Base-by-base conservation (phyloP, 108 stramenopile genomes). In the Chaetoceros muelleri region DNA sequence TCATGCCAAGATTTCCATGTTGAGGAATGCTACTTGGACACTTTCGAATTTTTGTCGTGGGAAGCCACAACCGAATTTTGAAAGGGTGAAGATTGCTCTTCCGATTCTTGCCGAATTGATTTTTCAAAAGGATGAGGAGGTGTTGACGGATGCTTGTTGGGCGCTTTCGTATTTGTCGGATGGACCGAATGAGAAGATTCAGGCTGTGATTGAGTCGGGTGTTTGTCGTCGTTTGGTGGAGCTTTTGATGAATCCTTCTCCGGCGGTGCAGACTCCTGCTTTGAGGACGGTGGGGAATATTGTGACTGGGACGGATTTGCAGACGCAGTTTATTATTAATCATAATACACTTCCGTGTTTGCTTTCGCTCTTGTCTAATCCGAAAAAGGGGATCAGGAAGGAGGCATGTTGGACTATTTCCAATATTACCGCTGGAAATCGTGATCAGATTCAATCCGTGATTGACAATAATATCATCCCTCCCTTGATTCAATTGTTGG, bases 401-500 rank as follows among this genome's bases (percentile, higher is more conserved):
- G 98, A 99, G 74, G 96, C 97, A 1, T 96, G 94, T 75, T 99
- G 98, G 98, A 95, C 98, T 20, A 95, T 99, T 65, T 92, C 90
- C 62, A 99, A 99, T 74, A 97, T 97, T 70, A 96, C 96, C 13
- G 98, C 98, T 0, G 98, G 98, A 7, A 95, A 86, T 80, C 87
- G 93, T 71, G 94, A 95, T 60, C 97, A 99, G 82, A 96, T 99
- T 52, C 95, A 97, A 72, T 81, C 93, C 18, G 96, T 97, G 30
- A 79, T 99, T 57, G 92, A 96, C 53, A 85, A 78, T 61, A 90
- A 93, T 64, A 94, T 99, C 53, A 79, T 98, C 58, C 96, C 95
- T 23, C 90, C 95, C 19, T 76, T 99, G 49, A 94, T 99, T 74
- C 81, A 94, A 53, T 62, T 97, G 10, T 74, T 97, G 47, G 64